phyloP scores from a whole-genome alignment of 768 basidiomycete species.

The Cyclocybe aegerita region DNA sequence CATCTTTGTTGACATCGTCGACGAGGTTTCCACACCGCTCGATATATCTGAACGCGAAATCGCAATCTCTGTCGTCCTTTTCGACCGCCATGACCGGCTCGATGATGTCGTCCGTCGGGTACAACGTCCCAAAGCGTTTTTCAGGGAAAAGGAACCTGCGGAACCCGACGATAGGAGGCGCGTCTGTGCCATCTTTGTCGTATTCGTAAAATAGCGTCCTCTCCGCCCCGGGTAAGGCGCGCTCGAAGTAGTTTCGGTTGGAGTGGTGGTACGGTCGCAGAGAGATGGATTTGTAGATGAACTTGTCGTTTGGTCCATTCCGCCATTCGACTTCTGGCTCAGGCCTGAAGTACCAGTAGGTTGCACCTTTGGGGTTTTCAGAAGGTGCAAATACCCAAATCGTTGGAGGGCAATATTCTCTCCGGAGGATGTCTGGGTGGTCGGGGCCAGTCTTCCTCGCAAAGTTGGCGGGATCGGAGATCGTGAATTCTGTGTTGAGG shows the following conservation, averaged over 20 bases:
- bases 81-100: conserved; percentile 15
- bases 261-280: conserved; percentile 17
- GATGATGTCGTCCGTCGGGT: conserved; percentile 14
- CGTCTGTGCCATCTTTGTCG: conserved; percentile 23
- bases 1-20: conserved; percentile 18
- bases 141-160: conserved; percentile 37
- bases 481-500: conserved; percentile 26
- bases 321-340: conserved; percentile 2
- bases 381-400: conserved; percentile 23
- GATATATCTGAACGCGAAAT: conserved; percentile 17
- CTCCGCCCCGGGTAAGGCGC: conserved; percentile 41
- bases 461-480: conserved; percentile 39
- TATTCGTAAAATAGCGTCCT: conserved; percentile 43
- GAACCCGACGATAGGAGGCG: conserved; percentile 33
- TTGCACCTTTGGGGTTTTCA: conserved; percentile 17
- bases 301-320: conserved; percentile 4
- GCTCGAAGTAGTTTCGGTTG: conserved; percentile 23
- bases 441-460: conserved; percentile 16
- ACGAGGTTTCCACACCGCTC: conserved; percentile 10
- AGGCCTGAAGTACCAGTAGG: conserved; percentile 24
- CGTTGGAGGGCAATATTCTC: conserved; percentile 21
- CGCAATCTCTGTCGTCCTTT: conserved; percentile 4
- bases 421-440: conserved; percentile 17
- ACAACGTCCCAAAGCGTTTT: conserved; percentile 17
- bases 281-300: too few species aligned